phyloP scores from a whole-genome alignment of 805 yeast genomes.

The Metschnikowia amazonensis region DNA sequence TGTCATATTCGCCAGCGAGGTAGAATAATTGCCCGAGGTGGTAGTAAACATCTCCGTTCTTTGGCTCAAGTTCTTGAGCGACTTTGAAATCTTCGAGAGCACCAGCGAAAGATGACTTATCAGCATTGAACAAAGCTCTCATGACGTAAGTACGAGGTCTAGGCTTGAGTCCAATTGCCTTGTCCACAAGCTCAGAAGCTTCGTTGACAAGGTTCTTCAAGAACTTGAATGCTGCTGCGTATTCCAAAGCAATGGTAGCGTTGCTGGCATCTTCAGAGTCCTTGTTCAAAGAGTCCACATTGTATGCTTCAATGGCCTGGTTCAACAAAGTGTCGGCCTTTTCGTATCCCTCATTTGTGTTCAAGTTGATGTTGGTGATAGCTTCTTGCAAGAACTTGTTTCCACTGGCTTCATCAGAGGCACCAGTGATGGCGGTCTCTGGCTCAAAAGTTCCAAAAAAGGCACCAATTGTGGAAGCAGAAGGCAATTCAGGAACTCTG shows the following conservation, averaged over 20 bases:
- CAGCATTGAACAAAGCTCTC: constrained; percentile 80
- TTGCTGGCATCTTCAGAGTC: constrained; percentile 37
- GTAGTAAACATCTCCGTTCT: constrained; percentile 79
- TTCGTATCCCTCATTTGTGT: constrained; percentile 57
- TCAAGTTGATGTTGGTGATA: constrained; percentile 48
- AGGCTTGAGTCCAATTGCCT: constrained; percentile 64
- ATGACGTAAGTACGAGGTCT: constrained; percentile 79
- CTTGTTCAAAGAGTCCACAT: constrained; percentile 28
- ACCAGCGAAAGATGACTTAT: constrained; percentile 59
- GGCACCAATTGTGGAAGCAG: constrained; percentile 78
- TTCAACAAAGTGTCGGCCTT: constrained; percentile 54
- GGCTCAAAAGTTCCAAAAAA: constrained; percentile 82
- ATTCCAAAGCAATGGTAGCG: constrained; percentile 74
- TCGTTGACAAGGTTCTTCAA: constrained; percentile 66
- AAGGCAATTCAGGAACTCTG: constrained; percentile 60
- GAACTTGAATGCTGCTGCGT: constrained; percentile 77
- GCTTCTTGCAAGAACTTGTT: constrained; percentile 65
- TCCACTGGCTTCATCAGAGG: constrained; percentile 50
- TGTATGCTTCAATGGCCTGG: constrained; percentile 55
- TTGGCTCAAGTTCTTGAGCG: constrained; percentile 67
- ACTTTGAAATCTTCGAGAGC: constrained; percentile 63
- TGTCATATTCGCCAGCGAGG: constrained; percentile 66
- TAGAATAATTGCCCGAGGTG: constrained; percentile 92
- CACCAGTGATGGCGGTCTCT: constrained; percentile 47
- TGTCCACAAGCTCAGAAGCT: constrained; percentile 62